These are phyloP conservation scores for Glebionis coronaria DNA, from an alignment of 129 eudicot species.

Conservation along the genomic window DNA sequence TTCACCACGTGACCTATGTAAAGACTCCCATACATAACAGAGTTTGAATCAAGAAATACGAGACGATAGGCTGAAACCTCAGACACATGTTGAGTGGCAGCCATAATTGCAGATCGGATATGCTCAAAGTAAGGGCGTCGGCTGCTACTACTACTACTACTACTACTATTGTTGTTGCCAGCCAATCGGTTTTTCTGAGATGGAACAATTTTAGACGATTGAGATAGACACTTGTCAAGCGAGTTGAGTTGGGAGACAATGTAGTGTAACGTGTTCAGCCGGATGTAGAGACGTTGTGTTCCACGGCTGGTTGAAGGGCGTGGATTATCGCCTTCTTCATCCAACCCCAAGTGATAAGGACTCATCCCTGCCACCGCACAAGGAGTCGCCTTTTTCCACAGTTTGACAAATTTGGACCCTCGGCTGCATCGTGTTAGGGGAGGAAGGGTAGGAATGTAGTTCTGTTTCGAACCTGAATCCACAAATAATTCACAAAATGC, in stretches of 20 bases:
- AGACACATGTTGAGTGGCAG: conserved; percentile 57
- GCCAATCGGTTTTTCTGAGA: conserved; percentile 30
- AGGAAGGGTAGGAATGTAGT: conserved; percentile 87
- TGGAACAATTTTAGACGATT: conserved; percentile 40
- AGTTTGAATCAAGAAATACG: conserved; percentile 71
- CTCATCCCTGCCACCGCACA: conserved; percentile 44
- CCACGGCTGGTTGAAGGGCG: conserved; percentile 94
- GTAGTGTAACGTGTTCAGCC: conserved; percentile 87
- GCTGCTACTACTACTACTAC: conserved; percentile 13
- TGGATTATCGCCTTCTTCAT: conserved; percentile 51
- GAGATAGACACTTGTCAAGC: conserved; percentile 57
- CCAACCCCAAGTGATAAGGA: conserved; percentile 20
- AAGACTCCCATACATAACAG: conserved; percentile 60
- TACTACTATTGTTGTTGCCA: not conserved
- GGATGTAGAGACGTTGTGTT: conserved; percentile 93
- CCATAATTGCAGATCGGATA: conserved; percentile 45
- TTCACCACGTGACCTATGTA: conserved; percentile 55
- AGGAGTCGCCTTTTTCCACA: conserved; percentile 78
- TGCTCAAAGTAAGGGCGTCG: conserved; percentile 52
- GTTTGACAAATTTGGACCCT: conserved; percentile 59
- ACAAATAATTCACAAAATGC: not conserved
- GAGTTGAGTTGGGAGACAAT: conserved; percentile 59
- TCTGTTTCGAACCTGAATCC: conserved; percentile 76
- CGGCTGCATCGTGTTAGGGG: conserved; percentile 79
- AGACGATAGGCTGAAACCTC: conserved; percentile 93